Evolutionary conservation across 2,329 filamentous ascomycete species (phyloP), one percentile per base, ranked within the genome.

Genomic region (Orbilia brochopaga): DNA sequence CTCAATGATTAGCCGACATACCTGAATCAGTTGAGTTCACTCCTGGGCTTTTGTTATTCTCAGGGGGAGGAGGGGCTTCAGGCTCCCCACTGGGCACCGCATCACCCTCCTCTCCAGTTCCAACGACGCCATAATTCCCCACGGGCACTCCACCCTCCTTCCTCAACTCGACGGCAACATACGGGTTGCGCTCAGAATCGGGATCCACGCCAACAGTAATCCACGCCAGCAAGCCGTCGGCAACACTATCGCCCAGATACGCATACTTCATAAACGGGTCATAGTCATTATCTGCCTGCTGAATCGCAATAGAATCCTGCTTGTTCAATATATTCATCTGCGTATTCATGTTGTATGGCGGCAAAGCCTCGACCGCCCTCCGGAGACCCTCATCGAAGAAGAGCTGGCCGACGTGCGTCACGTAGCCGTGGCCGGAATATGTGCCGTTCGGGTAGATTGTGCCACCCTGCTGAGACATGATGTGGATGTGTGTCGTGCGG

Each of bases 381-480:
- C 85, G 82, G 8, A 89, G 82, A 73, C 81, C 80, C 77, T 88
- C 83, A 77, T 89, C 85, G 63, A 86, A 86, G 81, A 86, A 89
- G 56, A 87, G 76, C 77, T 90, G 87, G 17, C 87, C 86, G 42
- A 88, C 82, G 79, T 89, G 86, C 6, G 83, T 82, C 65, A 85
- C 82, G 56, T 79, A 81, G 15, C 81, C 80, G 69, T 81, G 83
- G 44, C 79, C 78, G 73, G 85, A 82, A 65, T 84, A 84, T 60
- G 83, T 84, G 76, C 83, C 75, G 76, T 83, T 83, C 19, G 76
- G 50, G 40, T 76, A 73, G 24, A 77, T 66, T 0, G 78, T 80
- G 13, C 79, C 80, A 69, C 80, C 78, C 37, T 78, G 67, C 76
- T 85, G 82, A 1, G 81, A 80, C 60, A 83, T 77, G 53, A 84